A percentile compares a stretch with the other conserved stretches of the same genome.
Conservation (phyloP, 805 yeast species). For the Saturnispora besseyi region DNA sequence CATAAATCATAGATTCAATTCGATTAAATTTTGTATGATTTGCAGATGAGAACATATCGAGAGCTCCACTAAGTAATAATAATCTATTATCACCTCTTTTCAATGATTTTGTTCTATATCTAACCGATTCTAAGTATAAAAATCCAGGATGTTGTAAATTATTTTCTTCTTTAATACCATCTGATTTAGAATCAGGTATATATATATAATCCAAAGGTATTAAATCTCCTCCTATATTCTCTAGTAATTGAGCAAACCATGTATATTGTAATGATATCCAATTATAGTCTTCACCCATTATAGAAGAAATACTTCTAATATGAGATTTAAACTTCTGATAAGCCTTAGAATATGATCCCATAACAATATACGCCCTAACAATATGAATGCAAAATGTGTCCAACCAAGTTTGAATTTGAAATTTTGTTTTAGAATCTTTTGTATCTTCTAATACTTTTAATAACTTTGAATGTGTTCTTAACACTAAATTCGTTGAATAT, state of each 20-base stretch:
- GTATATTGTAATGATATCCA: constrained; percentile 62
- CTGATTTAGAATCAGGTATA: constrained; percentile 4
- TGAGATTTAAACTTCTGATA: constrained; percentile 59
- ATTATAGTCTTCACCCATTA: constrained; percentile 25
- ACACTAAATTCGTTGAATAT: constrained; percentile 41
- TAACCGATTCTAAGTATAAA: constrained; percentile 29
- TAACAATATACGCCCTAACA: constrained; percentile 47
- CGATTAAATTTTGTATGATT: constrained; percentile 30
- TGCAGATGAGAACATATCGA: constrained; percentile 30
- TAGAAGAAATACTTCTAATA: constrained; percentile 39
- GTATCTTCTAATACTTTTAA: constrained; percentile 30
- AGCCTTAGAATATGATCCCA: constrained; percentile 50
- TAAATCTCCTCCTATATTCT: constrained; percentile 20
- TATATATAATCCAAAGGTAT: constrained; percentile 34
- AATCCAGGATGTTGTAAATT: background rate
- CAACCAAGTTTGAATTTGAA: constrained; percentile 38
- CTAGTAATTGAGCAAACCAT: constrained; percentile 54
- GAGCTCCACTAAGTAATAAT: constrained; percentile 28
- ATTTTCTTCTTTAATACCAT: background rate
- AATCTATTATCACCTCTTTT: constrained; percentile 11
- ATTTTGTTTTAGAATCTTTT: constrained; percentile 15
- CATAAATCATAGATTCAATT: constrained; percentile 35
- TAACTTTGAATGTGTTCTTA: constrained; percentile 44
- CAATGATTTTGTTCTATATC: constrained; percentile 9
- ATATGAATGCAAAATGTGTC: constrained; percentile 60